Conservation (phyloP, 805 yeast genomes). For the Ogataea paraovalis region DNA sequence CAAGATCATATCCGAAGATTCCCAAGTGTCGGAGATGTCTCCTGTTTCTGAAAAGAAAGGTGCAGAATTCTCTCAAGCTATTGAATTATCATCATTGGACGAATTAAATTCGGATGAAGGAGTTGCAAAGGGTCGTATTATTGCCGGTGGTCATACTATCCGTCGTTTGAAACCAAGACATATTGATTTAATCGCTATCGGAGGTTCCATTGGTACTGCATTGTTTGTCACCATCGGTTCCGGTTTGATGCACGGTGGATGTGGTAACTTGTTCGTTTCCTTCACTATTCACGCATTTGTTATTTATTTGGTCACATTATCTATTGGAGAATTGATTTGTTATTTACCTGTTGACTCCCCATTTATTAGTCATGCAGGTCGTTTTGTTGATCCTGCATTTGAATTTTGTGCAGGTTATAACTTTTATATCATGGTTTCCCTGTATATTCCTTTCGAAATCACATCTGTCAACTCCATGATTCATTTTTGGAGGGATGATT, state of each 20-base stretch:
- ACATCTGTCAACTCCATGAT: background rate
- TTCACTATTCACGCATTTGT: background rate
- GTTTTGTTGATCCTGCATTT: background rate
- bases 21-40: background rate
- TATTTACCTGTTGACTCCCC: background rate
- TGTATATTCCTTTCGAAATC: background rate
- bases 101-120: no score
- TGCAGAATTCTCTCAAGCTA: no score
- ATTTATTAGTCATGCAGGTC: background rate
- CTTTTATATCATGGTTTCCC: background rate
- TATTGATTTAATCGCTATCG: background rate
- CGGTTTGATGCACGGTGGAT: background rate
- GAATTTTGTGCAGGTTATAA: constrained; percentile 1
- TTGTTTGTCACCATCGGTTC: background rate
- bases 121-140: background rate
- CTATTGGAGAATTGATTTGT: background rate
- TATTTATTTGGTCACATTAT: background rate
- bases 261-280: background rate
- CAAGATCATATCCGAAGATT: background rate
- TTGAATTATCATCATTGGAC: no score
- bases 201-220: constrained; percentile 1
- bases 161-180: constrained; percentile 1
- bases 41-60: background rate
- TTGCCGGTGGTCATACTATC: background rate
- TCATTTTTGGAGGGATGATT: constrained; percentile 1